phyloP scores from a whole-genome alignment of 2,329 filamentous ascomycete genomes.

The Diaporthe ampelina region DNA sequence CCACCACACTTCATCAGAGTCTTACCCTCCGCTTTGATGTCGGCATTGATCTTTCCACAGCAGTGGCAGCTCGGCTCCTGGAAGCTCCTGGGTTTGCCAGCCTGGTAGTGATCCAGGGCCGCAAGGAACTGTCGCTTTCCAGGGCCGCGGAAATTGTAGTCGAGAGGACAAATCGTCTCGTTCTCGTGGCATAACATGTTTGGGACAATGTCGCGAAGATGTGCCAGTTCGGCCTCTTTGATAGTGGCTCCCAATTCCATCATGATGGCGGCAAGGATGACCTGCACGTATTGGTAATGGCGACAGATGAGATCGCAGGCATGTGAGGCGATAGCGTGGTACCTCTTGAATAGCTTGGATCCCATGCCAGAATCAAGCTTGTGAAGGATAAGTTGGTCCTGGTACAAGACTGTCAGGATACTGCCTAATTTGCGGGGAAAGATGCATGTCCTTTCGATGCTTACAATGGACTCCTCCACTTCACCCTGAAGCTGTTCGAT shows the following conservation, averaged over 20 bases:
- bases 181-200: too few relatives aligned
- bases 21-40: constrained; percentile 31
- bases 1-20: constrained; percentile 41
- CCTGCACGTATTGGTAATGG: constrained; percentile 42
- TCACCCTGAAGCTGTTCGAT: not conserved
- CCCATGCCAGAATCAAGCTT: constrained; percentile 40
- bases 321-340: too few relatives aligned
- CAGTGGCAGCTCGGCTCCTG: constrained; percentile 38
- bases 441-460: not conserved
- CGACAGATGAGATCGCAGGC: too few relatives aligned
- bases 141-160: constrained; percentile 43
- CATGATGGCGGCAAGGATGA: constrained; percentile 44
- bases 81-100: constrained; percentile 43
- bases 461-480: not conserved
- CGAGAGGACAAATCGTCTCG: too few relatives aligned
- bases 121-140: constrained; percentile 45
- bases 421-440: not conserved
- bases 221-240: constrained; percentile 39
- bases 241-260: constrained; percentile 46
- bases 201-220: constrained; percentile 43
- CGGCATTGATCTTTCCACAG: constrained; percentile 30
- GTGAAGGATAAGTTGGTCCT: constrained; percentile 12
- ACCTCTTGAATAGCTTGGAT: constrained; percentile 28
- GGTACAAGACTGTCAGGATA: not conserved
- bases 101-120: constrained; percentile 44